Conservation (phyloP, 805 yeast genomes). For the Hanseniaspora taiwanica region DNA sequence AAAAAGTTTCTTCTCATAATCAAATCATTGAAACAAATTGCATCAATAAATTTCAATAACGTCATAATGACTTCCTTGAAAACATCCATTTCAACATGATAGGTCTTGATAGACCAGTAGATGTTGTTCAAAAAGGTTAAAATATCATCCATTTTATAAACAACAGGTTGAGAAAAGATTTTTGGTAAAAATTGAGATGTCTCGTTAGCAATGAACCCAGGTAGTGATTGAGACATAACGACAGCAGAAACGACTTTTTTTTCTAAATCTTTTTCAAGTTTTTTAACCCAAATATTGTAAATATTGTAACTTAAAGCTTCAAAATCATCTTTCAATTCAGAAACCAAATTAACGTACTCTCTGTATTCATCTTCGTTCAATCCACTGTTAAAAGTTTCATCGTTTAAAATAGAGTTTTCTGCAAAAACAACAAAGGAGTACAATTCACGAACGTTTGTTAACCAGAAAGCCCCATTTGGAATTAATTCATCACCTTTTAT, state of each 20-base stretch:
- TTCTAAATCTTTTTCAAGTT: conserved; percentile 79
- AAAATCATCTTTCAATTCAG: conserved; percentile 86
- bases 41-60: conserved; percentile 75
- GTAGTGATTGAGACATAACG: conserved; percentile 84
- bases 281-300: conserved; percentile 94
- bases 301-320: conserved; percentile 87
- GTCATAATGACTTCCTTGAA: conserved; percentile 76
- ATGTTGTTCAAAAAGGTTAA: conserved; percentile 79
- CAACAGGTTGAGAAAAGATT: conserved; percentile 51
- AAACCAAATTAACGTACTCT: conserved; percentile 78
- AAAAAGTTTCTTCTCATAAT: conserved; percentile 88
- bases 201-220: conserved; percentile 89
- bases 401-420: conserved; percentile 77
- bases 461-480: conserved; percentile 93
- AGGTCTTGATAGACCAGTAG: conserved; percentile 86
- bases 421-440: conserved; percentile 92
- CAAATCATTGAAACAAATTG: conserved; percentile 87
- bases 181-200: conserved; percentile 67
- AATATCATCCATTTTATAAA: conserved; percentile 89
- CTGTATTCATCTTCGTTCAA: conserved; percentile 85
- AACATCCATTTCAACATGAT: conserved; percentile 74
- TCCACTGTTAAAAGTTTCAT: conserved; percentile 64
- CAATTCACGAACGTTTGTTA: conserved; percentile 89
- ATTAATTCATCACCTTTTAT: conserved; percentile 77
- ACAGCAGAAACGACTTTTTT: conserved; percentile 92